Evolutionary conservation across 179 eudicot species (phyloP).

Genomic region (Heliamphora pulchella): DNA sequence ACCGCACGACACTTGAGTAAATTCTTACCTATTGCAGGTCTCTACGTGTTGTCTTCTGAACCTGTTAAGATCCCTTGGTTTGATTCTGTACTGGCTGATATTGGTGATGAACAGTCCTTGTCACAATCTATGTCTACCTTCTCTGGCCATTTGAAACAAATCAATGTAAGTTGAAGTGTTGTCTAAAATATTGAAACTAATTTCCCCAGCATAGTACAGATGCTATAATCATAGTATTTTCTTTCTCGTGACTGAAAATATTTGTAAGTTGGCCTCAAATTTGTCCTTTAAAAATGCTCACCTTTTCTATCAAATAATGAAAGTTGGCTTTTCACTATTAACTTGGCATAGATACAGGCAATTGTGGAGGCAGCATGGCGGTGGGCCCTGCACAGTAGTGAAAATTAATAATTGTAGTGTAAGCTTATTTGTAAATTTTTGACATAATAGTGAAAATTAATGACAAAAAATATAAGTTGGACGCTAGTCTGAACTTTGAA

Average conservation of each 20-base stretch:
- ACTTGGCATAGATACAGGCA: no score
- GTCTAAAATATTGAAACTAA: not conserved
- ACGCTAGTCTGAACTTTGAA: not conserved
- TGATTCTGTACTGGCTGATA: conserved; percentile 91
- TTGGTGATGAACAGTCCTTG: conserved; percentile 94
- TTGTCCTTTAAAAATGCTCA: not conserved
- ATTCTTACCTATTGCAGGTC: conserved; percentile 45
- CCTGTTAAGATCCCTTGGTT: conserved; percentile 81
- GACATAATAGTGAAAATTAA: not conserved
- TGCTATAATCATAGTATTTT: not conserved
- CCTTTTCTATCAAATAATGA: not conserved
- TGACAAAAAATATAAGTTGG: not conserved
- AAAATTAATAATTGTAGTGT: not conserved
- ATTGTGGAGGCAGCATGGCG: not conserved
- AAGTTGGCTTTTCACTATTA: not conserved
- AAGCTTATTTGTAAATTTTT: not conserved
- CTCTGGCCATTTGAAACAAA: conserved; percentile 94
- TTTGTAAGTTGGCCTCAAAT: not conserved
- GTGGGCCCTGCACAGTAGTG: not conserved
- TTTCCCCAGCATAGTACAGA: not conserved
- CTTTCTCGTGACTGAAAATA: not conserved
- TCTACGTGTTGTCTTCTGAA: conserved; percentile 78
- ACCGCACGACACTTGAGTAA: not conserved
- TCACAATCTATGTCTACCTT: conserved; percentile 94
- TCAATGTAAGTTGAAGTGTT: conserved; percentile 54